Evolutionary conservation across 192 early-diverging fungal species (phyloP).

Genomic region (Coemansia sp.): DNA sequence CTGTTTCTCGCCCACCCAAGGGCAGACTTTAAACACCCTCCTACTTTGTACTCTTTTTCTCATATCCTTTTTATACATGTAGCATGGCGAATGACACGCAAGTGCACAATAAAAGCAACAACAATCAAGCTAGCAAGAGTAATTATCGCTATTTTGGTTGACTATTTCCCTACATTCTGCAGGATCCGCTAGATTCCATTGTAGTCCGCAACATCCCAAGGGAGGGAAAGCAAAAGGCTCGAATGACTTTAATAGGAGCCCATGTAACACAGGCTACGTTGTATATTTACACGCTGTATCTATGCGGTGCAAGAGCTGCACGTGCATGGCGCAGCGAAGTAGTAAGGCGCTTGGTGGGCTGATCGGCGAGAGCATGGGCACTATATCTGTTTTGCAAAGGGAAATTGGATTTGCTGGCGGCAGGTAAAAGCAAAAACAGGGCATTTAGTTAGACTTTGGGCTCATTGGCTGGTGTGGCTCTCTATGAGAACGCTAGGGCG

Average conservation of each 20-base stretch:
- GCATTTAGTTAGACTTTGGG: background rate
- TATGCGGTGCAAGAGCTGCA: background rate
- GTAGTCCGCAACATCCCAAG: background rate
- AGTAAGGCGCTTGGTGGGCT: background rate
- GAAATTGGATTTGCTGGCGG: background rate
- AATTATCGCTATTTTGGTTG: background rate
- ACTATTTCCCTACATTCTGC: background rate
- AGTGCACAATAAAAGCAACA: too few species aligned
- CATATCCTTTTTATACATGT: too few species aligned
- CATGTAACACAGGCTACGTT: background rate
- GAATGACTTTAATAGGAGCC: slow-evolving; percentile 2
- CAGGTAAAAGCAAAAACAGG: background rate
- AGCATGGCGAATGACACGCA: too few species aligned
- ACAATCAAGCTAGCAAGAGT: background rate
- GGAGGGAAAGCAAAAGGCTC: background rate
- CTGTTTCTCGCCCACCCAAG: slow-evolving; percentile 58
- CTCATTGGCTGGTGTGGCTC: background rate
- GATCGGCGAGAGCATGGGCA: background rate
- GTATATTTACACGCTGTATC: background rate
- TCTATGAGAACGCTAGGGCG: background rate
- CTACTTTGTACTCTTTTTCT: background rate
- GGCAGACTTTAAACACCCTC: slow-evolving; percentile 36
- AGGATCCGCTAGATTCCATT: background rate
- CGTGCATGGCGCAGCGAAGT: slow-evolving; percentile 11
- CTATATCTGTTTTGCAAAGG: background rate